Evolutionary conservation across 2,329 filamentous ascomycete genomes (phyloP).

Genomic region (Paecilomyces formosus): DNA sequence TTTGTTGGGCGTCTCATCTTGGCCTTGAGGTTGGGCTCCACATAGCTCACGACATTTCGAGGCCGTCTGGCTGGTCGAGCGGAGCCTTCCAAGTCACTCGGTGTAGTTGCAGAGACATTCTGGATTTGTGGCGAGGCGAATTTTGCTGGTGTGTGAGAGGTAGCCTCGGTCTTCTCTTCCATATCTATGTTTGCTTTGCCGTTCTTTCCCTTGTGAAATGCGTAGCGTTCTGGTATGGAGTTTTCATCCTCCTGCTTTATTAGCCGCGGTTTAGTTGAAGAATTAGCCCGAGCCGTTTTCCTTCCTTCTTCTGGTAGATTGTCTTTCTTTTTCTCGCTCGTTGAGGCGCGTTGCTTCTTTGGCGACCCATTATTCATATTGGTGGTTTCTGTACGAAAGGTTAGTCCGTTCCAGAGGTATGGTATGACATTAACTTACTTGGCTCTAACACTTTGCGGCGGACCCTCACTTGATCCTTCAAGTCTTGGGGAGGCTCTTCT

Average conservation of each 20-base stretch:
- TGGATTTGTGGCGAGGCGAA: not conserved
- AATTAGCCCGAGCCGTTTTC: not conserved
- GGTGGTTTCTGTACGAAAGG: slow-evolving; percentile 35
- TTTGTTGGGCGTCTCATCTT: slow-evolving; percentile 80
- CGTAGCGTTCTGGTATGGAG: not conserved
- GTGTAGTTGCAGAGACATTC: slow-evolving; percentile 19
- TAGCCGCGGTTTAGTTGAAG: not conserved
- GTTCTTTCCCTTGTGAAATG: not conserved
- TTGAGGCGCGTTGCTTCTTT: slow-evolving; percentile 14
- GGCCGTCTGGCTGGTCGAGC: slow-evolving; percentile 60
- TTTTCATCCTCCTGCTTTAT: not conserved
- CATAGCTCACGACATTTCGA: slow-evolving; percentile 66
- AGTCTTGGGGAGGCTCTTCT: slow-evolving; percentile 8
- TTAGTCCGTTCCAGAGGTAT: slow-evolving; percentile 6
- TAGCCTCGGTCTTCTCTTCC: not conserved
- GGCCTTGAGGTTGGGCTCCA: slow-evolving; percentile 70
- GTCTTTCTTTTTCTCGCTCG: slow-evolving; percentile 11
- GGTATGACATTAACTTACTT: slow-evolving; percentile 26
- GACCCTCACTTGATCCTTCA: slow-evolving; percentile 8
- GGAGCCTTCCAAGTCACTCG: slow-evolving; percentile 12
- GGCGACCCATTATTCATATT: slow-evolving; percentile 39
- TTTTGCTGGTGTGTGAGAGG: not conserved
- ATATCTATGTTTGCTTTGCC: not conserved
- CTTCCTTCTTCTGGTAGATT: not conserved
- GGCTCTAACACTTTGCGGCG: slow-evolving; percentile 33